phyloP scores from a whole-genome alignment of 495 filamentous ascomycete species.

The Neurospora sp. region DNA sequence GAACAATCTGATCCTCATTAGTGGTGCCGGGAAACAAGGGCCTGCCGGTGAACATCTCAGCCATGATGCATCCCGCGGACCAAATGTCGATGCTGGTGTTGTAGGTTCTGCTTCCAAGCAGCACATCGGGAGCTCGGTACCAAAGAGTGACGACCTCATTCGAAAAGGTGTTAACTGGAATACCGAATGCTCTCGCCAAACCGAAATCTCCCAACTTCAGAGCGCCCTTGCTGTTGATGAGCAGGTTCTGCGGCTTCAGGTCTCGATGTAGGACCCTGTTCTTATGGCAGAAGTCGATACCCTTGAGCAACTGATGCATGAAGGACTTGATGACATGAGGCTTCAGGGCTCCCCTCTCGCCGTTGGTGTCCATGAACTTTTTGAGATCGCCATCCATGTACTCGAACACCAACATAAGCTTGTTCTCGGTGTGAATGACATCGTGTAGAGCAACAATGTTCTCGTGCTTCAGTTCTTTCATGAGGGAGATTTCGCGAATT shows the following conservation, averaged over 20 bases:
- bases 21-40: conserved; percentile 92
- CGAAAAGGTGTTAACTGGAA: conserved; percentile 95
- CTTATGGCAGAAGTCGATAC: conserved; percentile 94
- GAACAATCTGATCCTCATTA: conserved; percentile 89
- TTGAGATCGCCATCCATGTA: conserved; percentile 99
- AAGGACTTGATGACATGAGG: conserved; percentile 88
- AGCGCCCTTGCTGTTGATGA: conserved; percentile 86
- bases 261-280: conserved; percentile 95
- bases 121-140: conserved; percentile 91
- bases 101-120: conserved; percentile 83
- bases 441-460: conserved; percentile 97
- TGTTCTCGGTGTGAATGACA: conserved; percentile 99
- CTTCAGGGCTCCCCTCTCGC: conserved; percentile 73
- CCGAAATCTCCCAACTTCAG: conserved; percentile 95
- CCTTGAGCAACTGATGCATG: conserved; percentile 90
- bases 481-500: conserved; percentile 95
- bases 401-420: conserved; percentile 98
- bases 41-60: conserved; percentile 91
- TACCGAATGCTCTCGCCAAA: conserved; percentile 85
- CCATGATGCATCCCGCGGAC: conserved; percentile 97
- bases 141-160: conserved; percentile 96
- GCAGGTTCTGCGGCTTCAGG: conserved; percentile 87
- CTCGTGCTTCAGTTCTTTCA: conserved; percentile 98
- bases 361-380: conserved; percentile 93
- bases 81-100: conserved; percentile 98